Percentiles rank a stretch among this genome's conserved stretches.
These are phyloP conservation scores for Perilla frutescens DNA, from an alignment of 257 asterid genomes.

Conservation along the genomic window DNA sequence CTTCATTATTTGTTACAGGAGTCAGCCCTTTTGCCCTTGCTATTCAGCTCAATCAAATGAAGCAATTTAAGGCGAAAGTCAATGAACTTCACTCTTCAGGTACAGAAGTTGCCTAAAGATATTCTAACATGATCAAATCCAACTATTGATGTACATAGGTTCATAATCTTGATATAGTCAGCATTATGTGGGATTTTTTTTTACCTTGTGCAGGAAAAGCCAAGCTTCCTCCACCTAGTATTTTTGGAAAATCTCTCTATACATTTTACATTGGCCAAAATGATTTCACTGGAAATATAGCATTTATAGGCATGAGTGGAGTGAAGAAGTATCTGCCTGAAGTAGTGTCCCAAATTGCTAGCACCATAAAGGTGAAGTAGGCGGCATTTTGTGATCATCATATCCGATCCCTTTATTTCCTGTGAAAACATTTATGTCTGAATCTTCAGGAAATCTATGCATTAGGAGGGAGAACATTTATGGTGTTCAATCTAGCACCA, in stretches of 20 bases:
- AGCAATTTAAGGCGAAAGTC: constrained; percentile 63
- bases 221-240: constrained; percentile 56
- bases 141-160: not conserved
- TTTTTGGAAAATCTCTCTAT: constrained; percentile 73
- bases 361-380: constrained; percentile 64
- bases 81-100: constrained; percentile 47
- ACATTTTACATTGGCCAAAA: constrained; percentile 87
- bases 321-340: constrained; percentile 61
- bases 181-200: not conserved
- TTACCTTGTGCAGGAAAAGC: constrained; percentile 32
- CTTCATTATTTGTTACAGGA: constrained; percentile 72
- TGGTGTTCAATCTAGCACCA: constrained; percentile 78
- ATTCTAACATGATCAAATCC: too few relatives aligned
- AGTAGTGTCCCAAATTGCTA: constrained; percentile 69
- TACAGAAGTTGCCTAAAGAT: constrained; percentile 3
- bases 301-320: constrained; percentile 56
- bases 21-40: constrained; percentile 79
- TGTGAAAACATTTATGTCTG: not conserved
- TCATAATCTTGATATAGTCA: not conserved
- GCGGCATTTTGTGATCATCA: too few relatives aligned
- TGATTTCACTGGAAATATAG: constrained; percentile 70
- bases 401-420: not conserved
- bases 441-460: constrained; percentile 60
- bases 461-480: constrained; percentile 70
- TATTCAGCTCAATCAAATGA: constrained; percentile 82